Percentiles rank a stretch among this genome's conserved stretches.
Evolutionary conservation across 768 basidiomycete species (phyloP).

Genomic region (Agrocybe pediades): DNA sequence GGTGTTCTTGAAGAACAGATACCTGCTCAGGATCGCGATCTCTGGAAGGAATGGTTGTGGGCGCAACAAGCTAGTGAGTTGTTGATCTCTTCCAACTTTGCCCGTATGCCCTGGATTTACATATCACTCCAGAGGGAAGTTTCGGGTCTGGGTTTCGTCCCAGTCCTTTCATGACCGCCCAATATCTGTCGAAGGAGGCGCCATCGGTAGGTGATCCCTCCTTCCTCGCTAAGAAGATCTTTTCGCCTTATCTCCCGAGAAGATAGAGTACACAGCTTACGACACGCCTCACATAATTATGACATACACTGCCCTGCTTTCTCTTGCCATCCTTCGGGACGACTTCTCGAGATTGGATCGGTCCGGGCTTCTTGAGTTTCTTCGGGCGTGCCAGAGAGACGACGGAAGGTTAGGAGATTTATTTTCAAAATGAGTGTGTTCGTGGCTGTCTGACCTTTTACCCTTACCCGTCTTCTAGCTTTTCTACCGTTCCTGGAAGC

Average conservation of each 20-base stretch:
- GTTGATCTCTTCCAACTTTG: background rate
- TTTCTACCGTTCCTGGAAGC: constrained; percentile 66
- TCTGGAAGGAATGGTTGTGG: constrained; percentile 90
- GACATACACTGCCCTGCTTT: constrained; percentile 89
- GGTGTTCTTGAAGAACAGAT: constrained; percentile 50
- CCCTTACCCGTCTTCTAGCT: too few species aligned
- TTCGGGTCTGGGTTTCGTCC: constrained; percentile 75
- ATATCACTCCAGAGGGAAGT: constrained; percentile 44
- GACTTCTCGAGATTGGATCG: constrained; percentile 75
- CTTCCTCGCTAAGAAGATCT: background rate
- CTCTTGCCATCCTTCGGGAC: constrained; percentile 86
- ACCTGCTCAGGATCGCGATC: constrained; percentile 50
- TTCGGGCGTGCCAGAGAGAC: constrained; percentile 69
- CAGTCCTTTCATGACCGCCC: constrained; percentile 65
- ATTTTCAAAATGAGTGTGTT: too few species aligned
- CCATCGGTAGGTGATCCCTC: constrained; percentile 10
- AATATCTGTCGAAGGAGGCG: constrained; percentile 7
- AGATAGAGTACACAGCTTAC: constrained; percentile 47
- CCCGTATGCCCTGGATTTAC: background rate
- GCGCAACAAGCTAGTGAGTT: constrained; percentile 65
- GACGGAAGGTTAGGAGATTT: constrained; percentile 97
- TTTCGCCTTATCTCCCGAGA: background rate
- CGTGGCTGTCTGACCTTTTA: too few species aligned
- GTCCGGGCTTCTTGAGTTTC: constrained; percentile 61
- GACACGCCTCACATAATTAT: constrained; percentile 86